phyloP scores from a whole-genome alignment of 352 stramenopile genomes.

The Pythium dissimile region DNA sequence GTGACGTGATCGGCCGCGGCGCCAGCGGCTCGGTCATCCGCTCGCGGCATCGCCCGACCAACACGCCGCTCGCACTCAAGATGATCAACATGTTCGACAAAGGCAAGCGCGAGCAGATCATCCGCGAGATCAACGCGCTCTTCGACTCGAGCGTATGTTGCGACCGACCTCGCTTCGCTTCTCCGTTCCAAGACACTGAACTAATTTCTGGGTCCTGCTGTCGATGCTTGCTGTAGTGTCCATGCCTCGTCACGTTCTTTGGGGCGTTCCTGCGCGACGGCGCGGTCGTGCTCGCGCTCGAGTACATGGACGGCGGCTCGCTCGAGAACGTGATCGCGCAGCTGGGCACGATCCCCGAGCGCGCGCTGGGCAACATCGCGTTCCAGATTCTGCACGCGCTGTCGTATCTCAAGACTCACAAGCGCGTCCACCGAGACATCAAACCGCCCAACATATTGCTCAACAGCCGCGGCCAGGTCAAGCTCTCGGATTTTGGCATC shows the following conservation, averaged over 20 bases:
- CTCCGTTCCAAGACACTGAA: not conserved
- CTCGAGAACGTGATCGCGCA: constrained; percentile 86
- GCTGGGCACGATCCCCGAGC: constrained; percentile 82
- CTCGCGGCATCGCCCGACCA: constrained; percentile 62
- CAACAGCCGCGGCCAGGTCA: constrained; percentile 88
- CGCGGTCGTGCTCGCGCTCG: constrained; percentile 87
- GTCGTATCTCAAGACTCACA: constrained; percentile 92
- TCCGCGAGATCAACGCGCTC: constrained; percentile 87
- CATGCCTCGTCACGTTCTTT: constrained; percentile 88
- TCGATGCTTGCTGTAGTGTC: constrained; percentile 30
- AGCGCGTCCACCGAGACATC: constrained; percentile 94
- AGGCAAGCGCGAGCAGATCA: constrained; percentile 80
- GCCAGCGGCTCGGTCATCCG: constrained; percentile 67
- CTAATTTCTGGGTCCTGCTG: not conserved
- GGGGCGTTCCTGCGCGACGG: constrained; percentile 88
- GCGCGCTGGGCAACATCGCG: constrained; percentile 84
- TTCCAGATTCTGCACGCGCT: constrained; percentile 95
- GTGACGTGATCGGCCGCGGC: constrained; percentile 68
- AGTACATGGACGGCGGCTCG: constrained; percentile 94
- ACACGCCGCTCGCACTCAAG: constrained; percentile 82
- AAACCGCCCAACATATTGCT: constrained; percentile 97
- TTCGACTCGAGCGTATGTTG: constrained; percentile 64
- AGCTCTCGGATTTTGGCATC: constrained; percentile 98
- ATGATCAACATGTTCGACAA: constrained; percentile 90
- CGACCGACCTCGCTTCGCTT: not conserved